Percentiles rank a stretch among this genome's conserved stretches.
phyloP scores from a whole-genome alignment of 2,329 filamentous ascomycete species.

The Escovopsis sp. region DNA sequence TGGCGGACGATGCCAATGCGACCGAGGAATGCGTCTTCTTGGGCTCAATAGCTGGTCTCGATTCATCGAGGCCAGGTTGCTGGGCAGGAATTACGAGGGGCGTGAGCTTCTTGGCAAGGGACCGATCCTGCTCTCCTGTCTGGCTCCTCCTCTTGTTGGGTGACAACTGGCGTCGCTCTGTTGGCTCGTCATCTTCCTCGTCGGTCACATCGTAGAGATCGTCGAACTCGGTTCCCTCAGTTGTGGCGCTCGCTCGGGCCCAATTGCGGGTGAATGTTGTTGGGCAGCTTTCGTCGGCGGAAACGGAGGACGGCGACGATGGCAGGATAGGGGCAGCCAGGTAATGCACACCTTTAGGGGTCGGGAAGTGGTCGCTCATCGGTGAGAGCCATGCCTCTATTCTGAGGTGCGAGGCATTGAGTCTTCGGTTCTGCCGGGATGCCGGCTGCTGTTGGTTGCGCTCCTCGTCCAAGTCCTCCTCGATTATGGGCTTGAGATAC shows the following conservation, averaged over 20 bases:
- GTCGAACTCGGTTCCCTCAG: constrained; percentile 62
- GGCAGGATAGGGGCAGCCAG: constrained; percentile 48
- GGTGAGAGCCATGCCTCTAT: constrained; percentile 45
- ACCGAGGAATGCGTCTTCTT: constrained; percentile 43
- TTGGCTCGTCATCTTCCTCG: constrained; percentile 31
- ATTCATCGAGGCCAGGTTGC: constrained; percentile 18
- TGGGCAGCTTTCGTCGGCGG: constrained; percentile 38
- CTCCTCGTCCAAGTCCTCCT: constrained; percentile 33
- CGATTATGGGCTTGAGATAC: constrained; percentile 52
- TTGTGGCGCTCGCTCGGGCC: constrained; percentile 48
- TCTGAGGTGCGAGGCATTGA: constrained; percentile 28
- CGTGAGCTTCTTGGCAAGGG: constrained; percentile 17
- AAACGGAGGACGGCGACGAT: constrained; percentile 42
- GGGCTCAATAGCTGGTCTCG: constrained; percentile 29
- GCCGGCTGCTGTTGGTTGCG: constrained; percentile 9
- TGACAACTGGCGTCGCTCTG: constrained; percentile 12
- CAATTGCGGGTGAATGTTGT: constrained; percentile 43
- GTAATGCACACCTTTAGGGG: constrained; percentile 52
- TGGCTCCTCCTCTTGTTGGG: constrained; percentile 28
- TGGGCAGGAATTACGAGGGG: constrained; percentile 38
- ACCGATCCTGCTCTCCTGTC: constrained; percentile 17
- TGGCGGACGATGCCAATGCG: constrained; percentile 47
- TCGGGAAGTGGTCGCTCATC: constrained; percentile 53
- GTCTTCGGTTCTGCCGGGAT: constrained; percentile 13
- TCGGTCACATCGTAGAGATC: constrained; percentile 81